Conservation (phyloP, 805 yeast genomes). For the Yamadazyma takamatsuzukensis region DNA sequence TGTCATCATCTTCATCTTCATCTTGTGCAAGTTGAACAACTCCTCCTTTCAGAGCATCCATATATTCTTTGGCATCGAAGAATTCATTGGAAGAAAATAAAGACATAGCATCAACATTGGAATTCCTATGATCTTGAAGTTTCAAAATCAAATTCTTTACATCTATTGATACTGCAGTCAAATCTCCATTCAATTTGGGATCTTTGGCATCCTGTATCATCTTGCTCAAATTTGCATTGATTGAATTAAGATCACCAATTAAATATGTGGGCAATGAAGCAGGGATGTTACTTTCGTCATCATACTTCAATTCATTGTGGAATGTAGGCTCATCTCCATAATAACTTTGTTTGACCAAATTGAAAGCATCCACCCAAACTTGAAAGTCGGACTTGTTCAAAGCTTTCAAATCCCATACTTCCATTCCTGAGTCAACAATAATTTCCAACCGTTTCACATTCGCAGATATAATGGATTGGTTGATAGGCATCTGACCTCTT, state of each 20-base stretch:
- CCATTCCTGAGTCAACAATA: conserved; percentile 90
- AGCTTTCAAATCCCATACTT: conserved; percentile 85
- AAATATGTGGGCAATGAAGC: conserved; percentile 16
- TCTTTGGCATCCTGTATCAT: conserved; percentile 4
- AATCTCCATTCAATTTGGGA: conserved; percentile 1
- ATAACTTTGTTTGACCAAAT: conserved; percentile 40
- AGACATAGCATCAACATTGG: conserved; percentile 23
- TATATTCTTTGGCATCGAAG: conserved; percentile 64
- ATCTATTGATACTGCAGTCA: conserved; percentile 15
- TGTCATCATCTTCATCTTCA: conserved; percentile 13
- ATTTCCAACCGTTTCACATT: conserved; percentile 64
- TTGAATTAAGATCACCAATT: conserved; percentile 18
- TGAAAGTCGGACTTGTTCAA: conserved; percentile 61
- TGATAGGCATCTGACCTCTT: conserved; percentile 90
- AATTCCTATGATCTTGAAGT: conserved; percentile 9
- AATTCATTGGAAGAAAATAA: conserved; percentile 30
- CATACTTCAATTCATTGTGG: conserved; percentile 9
- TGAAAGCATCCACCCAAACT: conserved; percentile 80
- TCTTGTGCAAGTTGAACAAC: conserved; percentile 47
- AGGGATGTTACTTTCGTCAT: conserved; percentile 1
- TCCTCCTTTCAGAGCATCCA: conserved; percentile 45
- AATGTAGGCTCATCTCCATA: conserved; percentile 4
- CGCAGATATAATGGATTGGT: conserved; percentile 78
- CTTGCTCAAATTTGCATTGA: conserved; percentile 9
- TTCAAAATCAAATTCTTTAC: conserved; percentile 16